These are phyloP conservation scores for Pythium aristosporum DNA, from an alignment of 352 stramenopile species.

Conservation along the genomic window DNA sequence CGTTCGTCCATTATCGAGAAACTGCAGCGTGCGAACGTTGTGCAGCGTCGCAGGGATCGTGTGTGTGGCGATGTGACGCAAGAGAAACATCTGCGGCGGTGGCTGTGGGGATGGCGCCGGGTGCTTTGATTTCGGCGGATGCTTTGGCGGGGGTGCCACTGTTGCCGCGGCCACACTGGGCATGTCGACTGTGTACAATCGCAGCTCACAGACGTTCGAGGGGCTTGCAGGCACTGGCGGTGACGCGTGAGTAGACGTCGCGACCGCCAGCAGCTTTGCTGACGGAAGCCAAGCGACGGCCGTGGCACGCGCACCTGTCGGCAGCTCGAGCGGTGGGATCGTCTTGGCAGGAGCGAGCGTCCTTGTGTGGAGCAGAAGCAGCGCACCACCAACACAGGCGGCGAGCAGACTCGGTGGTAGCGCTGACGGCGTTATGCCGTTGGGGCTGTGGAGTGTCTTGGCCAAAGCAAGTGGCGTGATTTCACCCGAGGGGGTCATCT, in stretches of 20 bases:
- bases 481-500: conserved; percentile 23
- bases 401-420: not conserved
- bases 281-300: conserved; percentile 16
- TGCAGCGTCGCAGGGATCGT: conserved; percentile 1
- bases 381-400: conserved; percentile 1
- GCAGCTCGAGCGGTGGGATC: conserved; percentile 6
- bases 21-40: conserved; percentile 1
- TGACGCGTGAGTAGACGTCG: not conserved
- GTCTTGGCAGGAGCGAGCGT: conserved; percentile 10
- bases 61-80: conserved; percentile 10
- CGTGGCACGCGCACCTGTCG: not conserved
- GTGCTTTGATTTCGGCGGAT: not conserved
- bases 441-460: too few relatives aligned
- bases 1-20: conserved; percentile 15
- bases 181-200: not conserved
- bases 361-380: conserved; percentile 15
- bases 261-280: conserved; percentile 16
- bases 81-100: conserved; percentile 5
- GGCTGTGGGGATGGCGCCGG: not conserved
- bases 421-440: not conserved
- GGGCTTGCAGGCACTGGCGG: not conserved
- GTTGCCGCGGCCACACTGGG: not conserved
- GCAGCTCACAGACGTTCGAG: not conserved
- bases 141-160: not conserved
- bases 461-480: not conserved